Evolutionary conservation across 768 basidiomycete species (phyloP), one percentile per base, ranked within the genome.

Genomic region (Sporobolomyces pararoseus): DNA sequence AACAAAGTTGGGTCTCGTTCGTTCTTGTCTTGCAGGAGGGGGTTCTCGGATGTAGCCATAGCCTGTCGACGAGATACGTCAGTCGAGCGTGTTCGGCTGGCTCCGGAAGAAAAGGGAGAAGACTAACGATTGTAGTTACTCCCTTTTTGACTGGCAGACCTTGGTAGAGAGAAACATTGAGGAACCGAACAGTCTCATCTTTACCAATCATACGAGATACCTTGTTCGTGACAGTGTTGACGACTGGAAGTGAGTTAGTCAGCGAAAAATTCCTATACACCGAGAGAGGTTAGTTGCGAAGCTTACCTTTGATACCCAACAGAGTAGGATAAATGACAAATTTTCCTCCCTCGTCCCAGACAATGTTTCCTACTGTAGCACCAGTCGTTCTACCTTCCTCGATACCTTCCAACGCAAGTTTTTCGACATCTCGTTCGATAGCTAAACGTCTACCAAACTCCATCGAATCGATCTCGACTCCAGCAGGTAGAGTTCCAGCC

Each of bases 261-360:
- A 10, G n/a, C 7, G 25, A 51, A 51, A 29, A 27, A 25, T 27
- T n/a, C n/a, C n/a, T n/a, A n/a, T n/a, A n/a, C n/a, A n/a, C n/a
- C n/a, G n/a, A 12, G 25, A 51, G 21, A 17, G 27, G 50, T 7
- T 25, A 27, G 23, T 51, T 25, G 7, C 25, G 17, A 13, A 13
- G 10, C 50, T 51, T 63, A 95, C 95, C 90, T 84, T 99, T 99
- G 75, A 99, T 88, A 2, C 96, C 96, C 51, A 97, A 82, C 71
- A 99, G 80, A 0, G 93, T 91, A 23, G 95, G 91, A 77, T 98
- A 99, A 37, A 99, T 79, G 25, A 98, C 82, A 77, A 99, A 96
- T 21, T 91, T 88, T 7, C 95, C 94, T 71, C 89, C 93, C 80
- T 99, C 96, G 77, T 99, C 96, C 94, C 94, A 99, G n/a, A 92